phyloP scores from a whole-genome alignment of 2,329 filamentous ascomycete genomes.

The Amauroascus niger region DNA sequence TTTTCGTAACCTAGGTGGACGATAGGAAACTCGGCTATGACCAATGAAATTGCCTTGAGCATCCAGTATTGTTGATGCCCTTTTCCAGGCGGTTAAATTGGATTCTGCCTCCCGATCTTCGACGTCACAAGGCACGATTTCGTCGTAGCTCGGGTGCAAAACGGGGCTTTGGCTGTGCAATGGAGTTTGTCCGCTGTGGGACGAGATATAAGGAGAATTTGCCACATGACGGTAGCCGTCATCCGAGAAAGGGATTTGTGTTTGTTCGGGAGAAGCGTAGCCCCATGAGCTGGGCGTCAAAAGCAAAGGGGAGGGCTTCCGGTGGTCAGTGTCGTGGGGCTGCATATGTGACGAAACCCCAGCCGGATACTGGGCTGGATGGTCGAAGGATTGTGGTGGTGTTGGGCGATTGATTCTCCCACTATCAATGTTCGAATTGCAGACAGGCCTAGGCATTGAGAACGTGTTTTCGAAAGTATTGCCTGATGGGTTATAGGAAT shows the following conservation, averaged over 20 bases:
- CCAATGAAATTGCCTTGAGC: neutral
- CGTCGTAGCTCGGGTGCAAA: neutral
- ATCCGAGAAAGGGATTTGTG: neutral
- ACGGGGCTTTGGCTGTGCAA: neutral
- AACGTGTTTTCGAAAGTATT: neutral
- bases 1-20: slow-evolving; percentile 6
- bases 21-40: neutral
- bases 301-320: neutral
- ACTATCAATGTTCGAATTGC: neutral
- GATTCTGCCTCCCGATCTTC: neutral
- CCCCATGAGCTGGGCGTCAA: neutral
- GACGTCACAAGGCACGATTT: neutral
- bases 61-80: neutral
- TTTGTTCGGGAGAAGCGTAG: slow-evolving; percentile 3
- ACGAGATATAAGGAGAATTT: neutral
- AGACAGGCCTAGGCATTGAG: neutral
- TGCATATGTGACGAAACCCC: slow-evolving; percentile 1
- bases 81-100: neutral
- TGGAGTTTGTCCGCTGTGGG: neutral
- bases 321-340: neutral
- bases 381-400: neutral
- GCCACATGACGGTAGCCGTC: neutral
- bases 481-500: neutral
- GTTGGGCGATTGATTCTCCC: neutral
- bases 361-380: slow-evolving; percentile 1